Percentiles rank a stretch among this genome's conserved stretches.
phyloP scores from a whole-genome alignment of 2,329 filamentous ascomycete species.

The Hansfordia pulvinata region DNA sequence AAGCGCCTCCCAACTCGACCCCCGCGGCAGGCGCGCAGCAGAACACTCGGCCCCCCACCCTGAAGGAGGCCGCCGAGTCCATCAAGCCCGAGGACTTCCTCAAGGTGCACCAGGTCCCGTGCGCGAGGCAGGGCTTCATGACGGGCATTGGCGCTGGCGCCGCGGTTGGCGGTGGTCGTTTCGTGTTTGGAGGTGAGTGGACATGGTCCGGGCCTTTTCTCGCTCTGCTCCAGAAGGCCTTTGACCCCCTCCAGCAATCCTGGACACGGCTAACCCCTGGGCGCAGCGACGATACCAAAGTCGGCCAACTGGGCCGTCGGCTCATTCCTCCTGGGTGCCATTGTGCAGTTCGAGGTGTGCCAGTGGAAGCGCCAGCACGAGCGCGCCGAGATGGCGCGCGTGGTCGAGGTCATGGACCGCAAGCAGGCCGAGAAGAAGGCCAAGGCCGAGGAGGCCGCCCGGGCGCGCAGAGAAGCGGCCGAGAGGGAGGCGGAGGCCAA shows the following conservation, averaged over 20 bases:
- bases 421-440: slow-evolving; percentile 51
- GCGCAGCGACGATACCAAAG: slow-evolving; percentile 42
- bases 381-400: slow-evolving; percentile 69
- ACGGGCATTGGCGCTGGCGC: slow-evolving; percentile 73
- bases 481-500: slow-evolving; percentile 19
- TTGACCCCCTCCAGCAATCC: too few relatives aligned
- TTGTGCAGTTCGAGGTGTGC: slow-evolving; percentile 73
- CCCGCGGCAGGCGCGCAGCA: slow-evolving; percentile 21
- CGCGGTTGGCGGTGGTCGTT: slow-evolving; percentile 58
- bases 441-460: slow-evolving; percentile 23
- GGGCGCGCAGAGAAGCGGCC: slow-evolving; percentile 26
- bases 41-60: slow-evolving; percentile 24
- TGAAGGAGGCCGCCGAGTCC: slow-evolving; percentile 51
- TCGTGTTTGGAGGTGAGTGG: slow-evolving; percentile 58
- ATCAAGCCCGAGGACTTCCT: slow-evolving; percentile 58
- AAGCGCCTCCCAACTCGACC: slow-evolving; percentile 15
- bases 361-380: slow-evolving; percentile 62
- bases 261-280: neutral
- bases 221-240: too few relatives aligned
- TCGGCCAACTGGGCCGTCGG: slow-evolving; percentile 80
- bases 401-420: slow-evolving; percentile 67
- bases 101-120: slow-evolving; percentile 66
- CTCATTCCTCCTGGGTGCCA: slow-evolving; percentile 55
- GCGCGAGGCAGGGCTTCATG: slow-evolving; percentile 69
- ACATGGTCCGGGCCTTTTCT: too few relatives aligned